Percentiles rank a stretch among this genome's conserved stretches.
phyloP scores from a whole-genome alignment of 2,329 filamentous ascomycete genomes.

The Fusarium miscanthi region DNA sequence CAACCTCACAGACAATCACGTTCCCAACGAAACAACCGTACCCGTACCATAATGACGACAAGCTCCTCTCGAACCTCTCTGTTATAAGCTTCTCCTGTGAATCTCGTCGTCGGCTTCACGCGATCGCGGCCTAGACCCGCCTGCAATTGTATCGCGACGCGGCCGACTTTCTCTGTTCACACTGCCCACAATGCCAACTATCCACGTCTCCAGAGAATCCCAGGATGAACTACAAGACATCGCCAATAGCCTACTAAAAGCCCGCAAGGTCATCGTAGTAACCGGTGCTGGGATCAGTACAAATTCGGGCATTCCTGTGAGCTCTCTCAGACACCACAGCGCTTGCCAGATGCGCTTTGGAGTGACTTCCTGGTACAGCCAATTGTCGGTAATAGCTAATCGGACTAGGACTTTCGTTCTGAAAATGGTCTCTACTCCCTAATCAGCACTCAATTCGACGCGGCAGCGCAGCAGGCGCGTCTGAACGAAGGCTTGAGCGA shows the following conservation, averaged over 20 bases:
- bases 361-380: background rate
- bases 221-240: slow-evolving; percentile 70
- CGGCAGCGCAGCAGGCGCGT: slow-evolving; percentile 55
- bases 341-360: slow-evolving; percentile 12
- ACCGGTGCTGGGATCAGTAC: slow-evolving; percentile 81
- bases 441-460: slow-evolving; percentile 75
- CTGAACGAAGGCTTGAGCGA: slow-evolving; percentile 41
- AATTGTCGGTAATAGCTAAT: slow-evolving; percentile 27
- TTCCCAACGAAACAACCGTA: background rate
- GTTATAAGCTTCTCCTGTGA: slow-evolving; percentile 19
- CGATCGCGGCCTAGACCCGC: slow-evolving; percentile 32
- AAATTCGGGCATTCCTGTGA: slow-evolving; percentile 79
- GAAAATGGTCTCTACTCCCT: slow-evolving; percentile 78
- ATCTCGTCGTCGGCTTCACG: slow-evolving; percentile 30
- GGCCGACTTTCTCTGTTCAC: slow-evolving; percentile 33
- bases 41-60: slow-evolving; percentile 37
- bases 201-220: slow-evolving; percentile 64
- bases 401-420: slow-evolving; percentile 73
- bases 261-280: slow-evolving; percentile 76
- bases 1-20: background rate
- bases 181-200: slow-evolving; percentile 64
- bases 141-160: slow-evolving; percentile 41
- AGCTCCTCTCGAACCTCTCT: background rate
- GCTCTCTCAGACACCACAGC: slow-evolving; percentile 25
- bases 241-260: slow-evolving; percentile 71